Evolutionary conservation across 192 early-diverging fungal species (phyloP), one percentile per base, ranked within the genome.

Genomic region (Glomus cerebriforme): DNA sequence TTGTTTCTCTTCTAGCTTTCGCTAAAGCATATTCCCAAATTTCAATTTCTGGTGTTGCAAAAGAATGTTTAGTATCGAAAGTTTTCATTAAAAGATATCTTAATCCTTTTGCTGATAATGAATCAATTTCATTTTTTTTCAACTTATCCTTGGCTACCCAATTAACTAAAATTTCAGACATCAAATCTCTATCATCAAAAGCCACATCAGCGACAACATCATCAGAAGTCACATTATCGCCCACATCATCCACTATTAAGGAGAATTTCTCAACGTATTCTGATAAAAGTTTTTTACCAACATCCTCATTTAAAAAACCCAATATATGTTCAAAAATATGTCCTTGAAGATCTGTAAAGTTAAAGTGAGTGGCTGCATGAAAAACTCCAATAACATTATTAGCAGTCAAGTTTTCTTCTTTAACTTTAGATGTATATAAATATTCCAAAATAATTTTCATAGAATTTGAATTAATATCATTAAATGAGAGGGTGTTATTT

Each of bases 361-460:
- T 5, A 67, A 67, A 67, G 7, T 35, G 19, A 67, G 19, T 35
- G 0, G 65, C 15, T 0, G 65, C 65, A 35, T 67, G 27, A 35
- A 31, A 67, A 7, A 35, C 34, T 35, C 31, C 65, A 19, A 67
- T 3, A 5, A 35, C 27, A 67, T 67, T 67, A 35, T 29, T 7
- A 35, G 31, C 9, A 17, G 65, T 67, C 12, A 67, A n/a, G 15
- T 34, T 35, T 29, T 67, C 9, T 19, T 67, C 12, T 29, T 35
- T 2, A 34, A 35, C 65, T 7, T 35, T n/a, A 17, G 49, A 54
- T 7, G 27, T 15, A 67, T 67, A 67, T n/a, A 67, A 67, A 67
- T 34, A 67, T 35, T 67, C 65, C n/a, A 67, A 22, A 22, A 67
- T 67, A 1, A 35, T 27, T 67, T 67, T 67, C 65, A 67, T 67